Base-by-base conservation (phyloP, 2,329 filamentous ascomycete genomes). In the Fonsecaea multimorphosa region DNA sequence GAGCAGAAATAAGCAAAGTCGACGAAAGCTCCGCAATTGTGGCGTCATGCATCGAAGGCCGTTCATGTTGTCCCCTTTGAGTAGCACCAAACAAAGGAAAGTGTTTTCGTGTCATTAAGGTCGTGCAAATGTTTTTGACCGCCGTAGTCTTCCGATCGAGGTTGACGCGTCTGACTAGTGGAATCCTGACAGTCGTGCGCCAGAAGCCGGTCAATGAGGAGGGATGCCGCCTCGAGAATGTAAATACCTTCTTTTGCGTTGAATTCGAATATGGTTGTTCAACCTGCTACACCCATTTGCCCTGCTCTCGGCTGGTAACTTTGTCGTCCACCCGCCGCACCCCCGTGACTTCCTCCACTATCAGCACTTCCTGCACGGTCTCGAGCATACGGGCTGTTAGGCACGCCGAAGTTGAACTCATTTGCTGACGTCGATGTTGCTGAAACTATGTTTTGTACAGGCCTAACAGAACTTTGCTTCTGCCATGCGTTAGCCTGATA, bases 381-480 rank as follows among this genome's bases (percentile, higher is more conserved):
- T 57, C 65, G 64, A 44, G 67, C 67, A 51, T 72, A 73, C 2
- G 72, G 72, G 52, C 65, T 70, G 36, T 68, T 70, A 8, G 72
- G 72, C 12, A 66, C 66, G 29, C 52, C 56, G 52, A 71, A 69
- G 29, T 68, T 61, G 52, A 71, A 71, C 14, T 68, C 64, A 32
- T 67, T 63, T 12, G 67, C 32, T 16, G 67, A 60, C 5, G 51
- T 58, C 53, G 67, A 58, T n/a, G 58, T 54, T 3, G 58, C 31
- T n/a, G 63, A 54, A 36, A 40, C 56, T 51, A 67, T 60, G 16
- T 76, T 79, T 64, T 81, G 78, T 36, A 96, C 87, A 64, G 93
- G 91, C 56, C 93, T 87, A 46, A 94, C 92, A 56, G 91, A 93
- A 70, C 87, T 89, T 77, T 96, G 93, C 75, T 92, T 90, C 73